Evolutionary conservation across 2,329 filamentous ascomycete genomes (phyloP).

Genomic region (Elsinoe fawcettii): DNA sequence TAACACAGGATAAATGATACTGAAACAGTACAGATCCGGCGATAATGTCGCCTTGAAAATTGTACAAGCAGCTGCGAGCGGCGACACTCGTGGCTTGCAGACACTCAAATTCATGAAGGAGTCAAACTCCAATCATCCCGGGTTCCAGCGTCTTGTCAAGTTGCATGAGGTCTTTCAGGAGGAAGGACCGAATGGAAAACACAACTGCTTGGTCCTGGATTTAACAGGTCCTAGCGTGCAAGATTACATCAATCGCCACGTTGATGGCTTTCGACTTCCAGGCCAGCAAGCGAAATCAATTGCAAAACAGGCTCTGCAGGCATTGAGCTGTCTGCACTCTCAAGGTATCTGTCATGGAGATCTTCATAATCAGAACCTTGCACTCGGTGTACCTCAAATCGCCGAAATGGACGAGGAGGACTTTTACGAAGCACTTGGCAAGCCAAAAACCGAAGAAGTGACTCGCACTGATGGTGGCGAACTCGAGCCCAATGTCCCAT

Average conservation of each 20-base stretch:
- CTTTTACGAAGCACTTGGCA: conserved; percentile 21
- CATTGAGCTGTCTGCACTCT: conserved; percentile 22
- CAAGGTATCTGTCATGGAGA: conserved; percentile 26
- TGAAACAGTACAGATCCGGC: not conserved
- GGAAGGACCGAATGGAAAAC: conserved; percentile 38
- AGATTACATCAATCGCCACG: conserved; percentile 30
- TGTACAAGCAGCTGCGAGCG: conserved; percentile 17
- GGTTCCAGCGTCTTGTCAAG: conserved; percentile 28
- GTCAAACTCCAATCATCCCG: conserved; percentile 17
- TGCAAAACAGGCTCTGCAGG: conserved; percentile 26
- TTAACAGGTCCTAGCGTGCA: conserved; percentile 34
- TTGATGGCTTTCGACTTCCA: conserved; percentile 33
- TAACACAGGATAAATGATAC: not conserved
- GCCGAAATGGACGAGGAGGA: conserved; percentile 20
- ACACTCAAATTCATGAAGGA: conserved; percentile 19
- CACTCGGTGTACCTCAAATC: conserved; percentile 22
- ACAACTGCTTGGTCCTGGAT: conserved; percentile 39
- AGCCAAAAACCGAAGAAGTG: conserved; percentile 20
- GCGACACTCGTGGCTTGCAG: conserved; percentile 18
- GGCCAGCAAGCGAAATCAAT: conserved; percentile 27
- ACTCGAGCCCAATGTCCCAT: conserved; percentile 20
- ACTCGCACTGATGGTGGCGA: conserved; percentile 22
- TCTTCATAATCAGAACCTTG: conserved; percentile 26
- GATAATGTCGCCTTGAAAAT: conserved; percentile 26
- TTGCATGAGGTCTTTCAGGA: conserved; percentile 34